Evolutionary conservation across 352 stramenopile genomes (phyloP).

Genomic region (Globisporangium viniferum): DNA sequence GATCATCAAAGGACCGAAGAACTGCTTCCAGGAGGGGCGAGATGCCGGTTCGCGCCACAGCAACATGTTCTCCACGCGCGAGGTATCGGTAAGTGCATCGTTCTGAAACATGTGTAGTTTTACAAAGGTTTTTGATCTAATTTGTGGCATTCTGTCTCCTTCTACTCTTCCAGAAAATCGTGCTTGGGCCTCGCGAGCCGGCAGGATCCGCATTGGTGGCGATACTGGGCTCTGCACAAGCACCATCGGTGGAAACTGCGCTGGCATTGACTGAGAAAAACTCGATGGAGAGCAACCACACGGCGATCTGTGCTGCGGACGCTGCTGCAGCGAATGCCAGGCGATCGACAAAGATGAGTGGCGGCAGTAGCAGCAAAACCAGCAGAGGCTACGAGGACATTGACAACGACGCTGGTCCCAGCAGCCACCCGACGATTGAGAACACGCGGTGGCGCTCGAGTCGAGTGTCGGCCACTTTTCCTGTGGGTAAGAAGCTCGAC

Average conservation of each 20-base stretch:
- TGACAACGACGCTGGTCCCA: constrained; percentile 8
- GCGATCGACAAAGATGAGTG: not conserved
- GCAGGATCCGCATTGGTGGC: constrained; percentile 40
- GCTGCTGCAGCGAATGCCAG: not conserved
- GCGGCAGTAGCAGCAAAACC: not conserved
- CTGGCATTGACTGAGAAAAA: constrained; percentile 41
- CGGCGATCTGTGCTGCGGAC: constrained; percentile 14
- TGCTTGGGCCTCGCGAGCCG: constrained; percentile 49
- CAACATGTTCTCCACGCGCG: constrained; percentile 52
- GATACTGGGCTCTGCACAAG: constrained; percentile 47
- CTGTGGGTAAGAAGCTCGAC: not conserved
- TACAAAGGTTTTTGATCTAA: not conserved
- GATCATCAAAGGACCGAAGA: constrained; percentile 25
- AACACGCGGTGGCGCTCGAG: constrained; percentile 11
- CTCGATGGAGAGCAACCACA: constrained; percentile 36
- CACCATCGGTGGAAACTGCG: constrained; percentile 46
- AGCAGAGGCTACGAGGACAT: constrained; percentile 4
- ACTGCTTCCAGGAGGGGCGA: constrained; percentile 21
- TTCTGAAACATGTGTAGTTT: not conserved
- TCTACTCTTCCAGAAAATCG: constrained; percentile 36
- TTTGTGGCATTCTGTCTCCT: not conserved
- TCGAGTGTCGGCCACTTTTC: not conserved
- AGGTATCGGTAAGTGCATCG: constrained; percentile 31
- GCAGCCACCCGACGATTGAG: constrained; percentile 5
- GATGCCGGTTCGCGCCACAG: constrained; percentile 30